These are phyloP conservation scores for Dioscorea alata DNA, from an alignment of 106 monocot species.

Conservation along the genomic window DNA sequence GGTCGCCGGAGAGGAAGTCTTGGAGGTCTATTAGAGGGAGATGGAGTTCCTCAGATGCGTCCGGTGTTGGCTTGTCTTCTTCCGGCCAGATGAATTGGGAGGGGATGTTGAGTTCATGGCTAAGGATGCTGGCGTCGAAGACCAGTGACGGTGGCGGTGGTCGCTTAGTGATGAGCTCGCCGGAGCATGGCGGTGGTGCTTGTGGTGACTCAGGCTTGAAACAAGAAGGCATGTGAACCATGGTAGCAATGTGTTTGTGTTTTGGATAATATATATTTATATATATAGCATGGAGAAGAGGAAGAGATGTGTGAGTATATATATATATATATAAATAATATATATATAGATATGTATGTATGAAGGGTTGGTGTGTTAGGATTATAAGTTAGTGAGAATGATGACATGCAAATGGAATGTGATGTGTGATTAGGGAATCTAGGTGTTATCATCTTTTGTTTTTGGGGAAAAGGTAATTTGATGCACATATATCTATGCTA, in stretches of 20 bases:
- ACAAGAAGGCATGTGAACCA: too few species aligned
- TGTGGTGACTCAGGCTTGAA: neutral
- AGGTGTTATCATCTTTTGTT: too few species aligned
- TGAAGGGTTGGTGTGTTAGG: neutral
- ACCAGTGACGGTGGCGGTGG: conserved; percentile 14
- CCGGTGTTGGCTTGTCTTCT: conserved; percentile 47
- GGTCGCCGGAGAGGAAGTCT: conserved; percentile 17
- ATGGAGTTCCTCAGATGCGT: conserved; percentile 38
- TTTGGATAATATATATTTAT: neutral
- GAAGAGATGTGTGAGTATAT: neutral
- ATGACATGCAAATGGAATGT: too few species aligned
- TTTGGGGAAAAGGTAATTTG: too few species aligned
- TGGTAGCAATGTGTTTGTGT: neutral
- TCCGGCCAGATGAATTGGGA: conserved; percentile 65
- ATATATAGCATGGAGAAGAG: neutral
- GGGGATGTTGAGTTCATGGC: conserved; percentile 36
- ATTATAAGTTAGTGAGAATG: neutral
- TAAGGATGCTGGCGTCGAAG: conserved; percentile 46
- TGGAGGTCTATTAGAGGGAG: conserved; percentile 72
- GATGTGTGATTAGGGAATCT: too few species aligned
- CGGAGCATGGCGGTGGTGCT: neutral
- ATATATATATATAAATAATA: conserved; percentile 2
- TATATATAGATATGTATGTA: neutral
- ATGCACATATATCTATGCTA: too few species aligned
- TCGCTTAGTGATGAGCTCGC: too few species aligned